phyloP scores from a whole-genome alignment of 176 grass and related monocot genomes.

The Eleusine indica region DNA sequence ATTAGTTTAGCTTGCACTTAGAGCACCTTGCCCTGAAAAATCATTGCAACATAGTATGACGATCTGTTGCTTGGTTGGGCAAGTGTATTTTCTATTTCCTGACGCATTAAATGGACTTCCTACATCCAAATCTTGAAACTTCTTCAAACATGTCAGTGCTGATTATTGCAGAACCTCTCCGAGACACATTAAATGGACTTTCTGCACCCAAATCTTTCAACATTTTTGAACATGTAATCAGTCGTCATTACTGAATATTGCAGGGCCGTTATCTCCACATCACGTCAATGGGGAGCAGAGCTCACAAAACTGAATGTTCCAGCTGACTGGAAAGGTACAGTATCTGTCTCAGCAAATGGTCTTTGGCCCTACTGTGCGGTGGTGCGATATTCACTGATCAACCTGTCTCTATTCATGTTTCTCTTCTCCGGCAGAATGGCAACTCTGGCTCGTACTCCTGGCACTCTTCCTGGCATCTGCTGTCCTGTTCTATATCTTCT shows the following conservation, averaged over 20 bases:
- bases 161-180: slow-evolving; percentile 42
- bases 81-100: background rate
- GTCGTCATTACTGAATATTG: slow-evolving; percentile 7
- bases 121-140: background rate
- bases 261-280: slow-evolving; percentile 84
- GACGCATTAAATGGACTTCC: background rate
- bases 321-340: slow-evolving; percentile 90
- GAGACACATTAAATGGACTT: background rate
- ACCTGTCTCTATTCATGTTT: background rate
- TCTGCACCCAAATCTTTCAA: background rate
- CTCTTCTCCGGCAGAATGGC: slow-evolving; percentile 71
- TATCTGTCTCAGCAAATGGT: slow-evolving; percentile 31
- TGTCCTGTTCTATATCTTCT: slow-evolving; percentile 62
- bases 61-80: slow-evolving; percentile 12
- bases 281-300: slow-evolving; percentile 72
- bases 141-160: background rate
- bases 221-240: background rate
- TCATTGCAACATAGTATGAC: background rate
- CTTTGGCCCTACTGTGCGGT: background rate
- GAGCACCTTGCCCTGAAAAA: slow-evolving; percentile 5
- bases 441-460: slow-evolving; percentile 70
- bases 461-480: slow-evolving; percentile 69
- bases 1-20: slow-evolving; percentile 15
- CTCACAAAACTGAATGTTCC: slow-evolving; percentile 83
- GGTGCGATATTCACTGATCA: slow-evolving; percentile 6